Evolutionary conservation across 129 eudicot genomes (phyloP).

Genomic region (Flaveria trinervia): DNA sequence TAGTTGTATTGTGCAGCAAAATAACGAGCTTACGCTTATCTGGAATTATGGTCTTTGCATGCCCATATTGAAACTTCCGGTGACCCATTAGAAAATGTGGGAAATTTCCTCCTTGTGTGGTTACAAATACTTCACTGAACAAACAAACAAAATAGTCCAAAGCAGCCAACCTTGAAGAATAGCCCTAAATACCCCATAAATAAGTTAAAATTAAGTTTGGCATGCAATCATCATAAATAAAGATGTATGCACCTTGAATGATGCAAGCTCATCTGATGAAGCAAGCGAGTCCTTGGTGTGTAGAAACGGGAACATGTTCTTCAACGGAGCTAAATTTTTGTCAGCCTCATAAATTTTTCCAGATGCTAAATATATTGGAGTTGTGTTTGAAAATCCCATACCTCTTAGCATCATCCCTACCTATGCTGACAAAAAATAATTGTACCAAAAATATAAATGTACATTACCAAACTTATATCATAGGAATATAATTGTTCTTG

Average conservation of each 20-base stretch:
- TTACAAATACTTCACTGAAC: constrained; percentile 84
- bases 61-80: constrained; percentile 71
- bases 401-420: constrained; percentile 97
- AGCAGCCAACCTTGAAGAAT: constrained; percentile 92
- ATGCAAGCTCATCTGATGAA: constrained; percentile 68
- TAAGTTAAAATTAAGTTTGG: neutral
- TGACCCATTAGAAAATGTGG: constrained; percentile 97
- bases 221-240: neutral
- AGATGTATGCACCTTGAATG: constrained; percentile 57
- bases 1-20: constrained; percentile 66
- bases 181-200: constrained; percentile 46
- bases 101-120: constrained; percentile 96
- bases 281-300: constrained; percentile 75
- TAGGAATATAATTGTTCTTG: neutral
- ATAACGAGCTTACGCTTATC: constrained; percentile 77
- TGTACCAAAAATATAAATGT: constrained; percentile 11
- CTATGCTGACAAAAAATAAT: constrained; percentile 81
- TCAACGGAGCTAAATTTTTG: constrained; percentile 69
- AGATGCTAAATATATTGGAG: constrained; percentile 82
- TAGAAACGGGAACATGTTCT: constrained; percentile 76
- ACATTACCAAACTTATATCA: neutral
- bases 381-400: constrained; percentile 82
- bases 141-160: constrained; percentile 84
- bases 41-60: constrained; percentile 82
- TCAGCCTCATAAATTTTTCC: constrained; percentile 73